Evolutionary conservation across 306 rosid species (phyloP).

Genomic region (Quercus rubra): DNA sequence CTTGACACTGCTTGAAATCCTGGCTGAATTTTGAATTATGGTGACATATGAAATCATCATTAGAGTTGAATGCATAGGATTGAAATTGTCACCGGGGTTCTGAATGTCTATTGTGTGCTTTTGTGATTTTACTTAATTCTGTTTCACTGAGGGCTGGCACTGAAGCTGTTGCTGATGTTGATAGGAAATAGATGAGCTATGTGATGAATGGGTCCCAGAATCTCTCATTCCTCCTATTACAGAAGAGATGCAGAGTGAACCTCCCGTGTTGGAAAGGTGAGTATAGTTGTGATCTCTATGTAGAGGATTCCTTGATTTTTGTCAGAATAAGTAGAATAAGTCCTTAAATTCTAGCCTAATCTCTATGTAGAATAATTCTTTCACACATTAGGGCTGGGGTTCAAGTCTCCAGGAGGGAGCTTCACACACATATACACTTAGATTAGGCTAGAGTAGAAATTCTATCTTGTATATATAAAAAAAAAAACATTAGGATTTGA

Average conservation of each 20-base stretch:
- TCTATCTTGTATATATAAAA: too few species aligned
- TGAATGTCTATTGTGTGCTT: background rate
- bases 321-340: background rate
- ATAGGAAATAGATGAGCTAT: slow-evolving; percentile 92
- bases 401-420: too few species aligned
- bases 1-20: background rate
- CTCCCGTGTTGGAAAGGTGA: slow-evolving; percentile 94
- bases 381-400: too few species aligned
- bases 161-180: background rate
- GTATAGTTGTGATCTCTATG: slow-evolving; percentile 20
- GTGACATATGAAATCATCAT: background rate
- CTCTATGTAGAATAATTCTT: too few species aligned
- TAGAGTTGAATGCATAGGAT: background rate
- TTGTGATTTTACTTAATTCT: background rate
- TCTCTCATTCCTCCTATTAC: slow-evolving; percentile 81
- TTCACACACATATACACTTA: too few species aligned
- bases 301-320: background rate
- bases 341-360: too few species aligned
- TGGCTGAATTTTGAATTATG: background rate
- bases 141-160: background rate
- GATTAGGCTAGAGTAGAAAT: too few species aligned
- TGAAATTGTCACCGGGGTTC: background rate
- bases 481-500: background rate
- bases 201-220: slow-evolving; percentile 95
- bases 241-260: slow-evolving; percentile 64